Evolutionary conservation across 2,329 filamentous ascomycete species (phyloP).

Genomic region (Coleophoma eucalyptorum): DNA sequence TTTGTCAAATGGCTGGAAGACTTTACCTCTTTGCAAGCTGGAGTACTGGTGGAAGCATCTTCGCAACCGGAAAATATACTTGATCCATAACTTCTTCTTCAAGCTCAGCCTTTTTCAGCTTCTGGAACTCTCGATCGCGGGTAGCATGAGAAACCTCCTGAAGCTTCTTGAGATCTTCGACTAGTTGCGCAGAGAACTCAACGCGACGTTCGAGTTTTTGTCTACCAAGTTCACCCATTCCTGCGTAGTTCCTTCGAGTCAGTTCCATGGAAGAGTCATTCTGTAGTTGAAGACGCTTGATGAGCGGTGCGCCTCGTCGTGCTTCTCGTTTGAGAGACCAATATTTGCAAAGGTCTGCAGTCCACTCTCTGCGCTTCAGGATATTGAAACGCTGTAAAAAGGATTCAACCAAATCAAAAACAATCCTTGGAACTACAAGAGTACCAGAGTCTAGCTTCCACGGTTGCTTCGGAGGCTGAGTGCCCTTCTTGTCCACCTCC

Average conservation of each 20-base stretch:
- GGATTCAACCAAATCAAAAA: conserved; percentile 81
- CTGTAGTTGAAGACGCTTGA: conserved; percentile 90
- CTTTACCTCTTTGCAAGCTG: too few species aligned
- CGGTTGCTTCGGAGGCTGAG: conserved; percentile 61
- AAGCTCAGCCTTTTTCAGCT: conserved; percentile 72
- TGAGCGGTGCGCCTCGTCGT: conserved; percentile 80
- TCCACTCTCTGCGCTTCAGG: conserved; percentile 85
- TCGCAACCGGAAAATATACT: conserved; percentile 86
- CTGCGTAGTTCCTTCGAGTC: conserved; percentile 90
- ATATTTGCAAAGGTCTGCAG: conserved; percentile 90
- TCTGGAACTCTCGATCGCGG: conserved; percentile 72
- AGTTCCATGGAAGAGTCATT: conserved; percentile 98
- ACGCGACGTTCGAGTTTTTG: conserved; percentile 77
- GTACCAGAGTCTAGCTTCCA: conserved; percentile 96
- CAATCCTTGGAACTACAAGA: conserved; percentile 85
- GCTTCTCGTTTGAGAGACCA: conserved; percentile 97
- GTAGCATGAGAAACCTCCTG: conserved; percentile 66
- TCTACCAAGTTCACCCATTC: conserved; percentile 83
- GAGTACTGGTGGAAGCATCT: conserved; percentile 66
- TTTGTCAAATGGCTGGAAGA: too few species aligned
- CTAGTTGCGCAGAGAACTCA: conserved; percentile 76
- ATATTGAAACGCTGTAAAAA: conserved; percentile 81
- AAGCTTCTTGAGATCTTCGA: conserved; percentile 75
- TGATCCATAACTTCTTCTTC: conserved; percentile 79
- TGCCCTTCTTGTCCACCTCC: conserved; percentile 71